Evolutionary conservation across 192 early-diverging fungal genomes (phyloP), one percentile per base, ranked within the genome.

Genomic region (Neocallimastix lanati): DNA sequence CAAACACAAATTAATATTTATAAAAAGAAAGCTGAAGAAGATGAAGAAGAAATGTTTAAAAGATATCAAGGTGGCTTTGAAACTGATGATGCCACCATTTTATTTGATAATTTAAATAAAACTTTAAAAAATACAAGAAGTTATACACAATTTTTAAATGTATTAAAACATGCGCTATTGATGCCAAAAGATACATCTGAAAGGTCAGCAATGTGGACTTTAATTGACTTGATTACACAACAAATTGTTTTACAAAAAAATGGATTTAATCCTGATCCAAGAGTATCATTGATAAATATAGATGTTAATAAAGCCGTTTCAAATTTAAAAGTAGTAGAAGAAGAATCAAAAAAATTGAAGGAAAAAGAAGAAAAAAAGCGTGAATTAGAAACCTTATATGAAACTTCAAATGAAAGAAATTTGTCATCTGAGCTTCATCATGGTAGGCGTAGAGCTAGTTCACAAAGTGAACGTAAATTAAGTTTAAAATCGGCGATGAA

Each of bases 1-100:
- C 87, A 88, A 79, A 88, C 87, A 6, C 86, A 88, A 79, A 88
- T 88, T 79, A 86, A 88, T 76, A 86, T 88, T 0, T 88, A 84
- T 83, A 81, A 87, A 77, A 85, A 84, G 11, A 84, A 84, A 3
- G 82, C 86, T 18, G 87, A 88, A 80, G 80, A 83, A 4, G 87
- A 88, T 58, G 87, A 88, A 79, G 82, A 85, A 76, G 86, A 88
- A 58, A 30, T 79, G 14, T 86, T 86, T 79, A 76, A 40, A 29
- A 37, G 79, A n/a, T 67, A 67, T 11, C 50, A 67, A 67, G 50
- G 50, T 67, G 50, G 50, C 2, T 67, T 67, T n/a, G 50, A 67
- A 67, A n/a, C 50, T 25, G 50, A 67, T 67, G 50, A 67, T 67
- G 50, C 50, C 4, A 67, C 50, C 50, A 21, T 67, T 9, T n/a